phyloP scores from a whole-genome alignment of 805 yeast species.

The Candida tallmaniae region DNA sequence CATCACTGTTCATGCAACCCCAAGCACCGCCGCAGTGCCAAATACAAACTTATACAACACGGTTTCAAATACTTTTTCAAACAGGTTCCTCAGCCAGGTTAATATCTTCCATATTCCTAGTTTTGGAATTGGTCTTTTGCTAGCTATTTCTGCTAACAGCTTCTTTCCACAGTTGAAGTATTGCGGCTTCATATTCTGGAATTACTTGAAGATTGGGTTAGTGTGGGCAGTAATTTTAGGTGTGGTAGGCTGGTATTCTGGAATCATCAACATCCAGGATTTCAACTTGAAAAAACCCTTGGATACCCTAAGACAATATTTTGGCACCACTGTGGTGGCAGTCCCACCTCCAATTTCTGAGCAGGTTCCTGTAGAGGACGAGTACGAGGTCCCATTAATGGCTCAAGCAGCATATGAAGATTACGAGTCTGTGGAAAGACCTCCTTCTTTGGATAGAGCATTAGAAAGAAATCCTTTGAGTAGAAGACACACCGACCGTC shows the following conservation, averaged over 20 bases:
- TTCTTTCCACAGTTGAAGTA: slow-evolving; percentile 18
- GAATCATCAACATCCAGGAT: slow-evolving; percentile 15
- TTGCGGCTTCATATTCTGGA: slow-evolving; percentile 16
- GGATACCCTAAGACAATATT: neutral
- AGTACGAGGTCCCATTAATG: slow-evolving; percentile 6
- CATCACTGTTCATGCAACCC: neutral
- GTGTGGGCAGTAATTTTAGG: slow-evolving; percentile 22
- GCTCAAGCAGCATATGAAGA: slow-evolving; percentile 9
- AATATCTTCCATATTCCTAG: slow-evolving; percentile 20
- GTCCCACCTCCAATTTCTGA: slow-evolving; percentile 1
- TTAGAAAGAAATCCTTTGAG: neutral
- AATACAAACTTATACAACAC: neutral
- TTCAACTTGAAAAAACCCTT: neutral
- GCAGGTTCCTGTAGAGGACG: slow-evolving; percentile 1
- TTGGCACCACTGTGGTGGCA: neutral
- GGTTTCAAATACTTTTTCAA: neutral
- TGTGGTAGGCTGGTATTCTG: slow-evolving; percentile 26
- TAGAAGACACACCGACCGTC: slow-evolving; percentile 4
- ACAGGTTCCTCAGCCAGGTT: neutral
- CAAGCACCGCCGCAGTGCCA: slow-evolving; percentile 15
- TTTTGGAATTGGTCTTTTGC: slow-evolving; percentile 23
- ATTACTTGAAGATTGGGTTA: slow-evolving; percentile 19
- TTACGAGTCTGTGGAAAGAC: slow-evolving; percentile 2
- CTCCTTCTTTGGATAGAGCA: slow-evolving; percentile 3
- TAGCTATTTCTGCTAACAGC: slow-evolving; percentile 19